Base-by-base conservation (phyloP, 1,139 yeast genomes). In the Kazachstania sp. region DNA sequence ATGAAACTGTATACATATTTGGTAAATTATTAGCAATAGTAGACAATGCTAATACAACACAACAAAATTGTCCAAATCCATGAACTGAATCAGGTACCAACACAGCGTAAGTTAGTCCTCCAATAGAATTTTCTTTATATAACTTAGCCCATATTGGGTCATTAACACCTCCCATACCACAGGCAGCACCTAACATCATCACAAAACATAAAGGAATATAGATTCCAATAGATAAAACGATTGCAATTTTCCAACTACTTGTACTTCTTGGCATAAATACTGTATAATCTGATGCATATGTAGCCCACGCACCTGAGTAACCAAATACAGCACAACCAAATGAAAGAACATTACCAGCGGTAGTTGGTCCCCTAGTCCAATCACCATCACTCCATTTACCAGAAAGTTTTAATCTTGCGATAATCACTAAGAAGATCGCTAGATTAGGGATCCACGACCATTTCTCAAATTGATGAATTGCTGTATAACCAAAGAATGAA, bases 221-320 rank as follows among this genome's bases (percentile, higher is more conserved):
- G 60, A 87, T 74, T 54, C 95, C 95, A 45, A 67, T 50, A 52
- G 78, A 65, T 48, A 88, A 79, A 55, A 79, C 74, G 47, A 75
- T 64, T 71, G 87, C 87, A 50, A 86, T 74, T 64, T 72, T 79
- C 60, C 56, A 51, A 39, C 78, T 70, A 65, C 75, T 77, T 53
- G 81, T 78, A 62, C 77, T 73, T 60, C 78, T 72, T 51, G 78
- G 76, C 75, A 86, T 87, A 72, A 87, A 90, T 47, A 84, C 90
- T 45, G 95, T 86, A 70, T 87, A 90, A 70, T 88, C 97, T 40
- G 95, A 80, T 39, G 96, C 94, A 61, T 84, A 87, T 26, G 96
- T 83, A 49, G 95, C 79, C 97, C 97, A 88, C 52, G 97, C 97
- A 51, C 95, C 80, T 43, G 96, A 95, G 61, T 84, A 90, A 55